These are phyloP conservation scores for Claviceps fusiformis DNA, from an alignment of 2,329 filamentous ascomycete genomes.

Conservation along the genomic window DNA sequence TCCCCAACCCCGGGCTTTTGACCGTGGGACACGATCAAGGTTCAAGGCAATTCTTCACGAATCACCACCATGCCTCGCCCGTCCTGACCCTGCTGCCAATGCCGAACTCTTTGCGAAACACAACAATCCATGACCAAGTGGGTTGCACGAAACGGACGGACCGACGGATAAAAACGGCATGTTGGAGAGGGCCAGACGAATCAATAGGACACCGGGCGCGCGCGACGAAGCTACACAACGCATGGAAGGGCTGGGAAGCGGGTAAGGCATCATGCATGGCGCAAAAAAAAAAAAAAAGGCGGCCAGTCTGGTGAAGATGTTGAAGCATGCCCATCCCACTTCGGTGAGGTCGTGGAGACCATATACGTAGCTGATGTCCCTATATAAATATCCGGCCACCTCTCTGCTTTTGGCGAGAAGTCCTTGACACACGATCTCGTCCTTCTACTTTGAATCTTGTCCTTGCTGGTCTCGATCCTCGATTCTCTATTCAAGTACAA, in stretches of 20 bases:
- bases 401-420: not conserved
- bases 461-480: not conserved
- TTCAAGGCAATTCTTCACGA: too few relatives aligned
- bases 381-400: not conserved
- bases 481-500: not conserved
- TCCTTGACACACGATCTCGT: not conserved
- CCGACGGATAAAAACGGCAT: constrained; percentile 1
- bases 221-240: not conserved
- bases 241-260: not conserved
- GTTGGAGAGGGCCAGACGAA: not conserved
- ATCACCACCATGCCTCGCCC: not conserved
- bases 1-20: not conserved
- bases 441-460: not conserved
- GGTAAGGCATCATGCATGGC: not conserved
- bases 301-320: not conserved
- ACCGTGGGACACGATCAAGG: not conserved
- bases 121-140: not conserved
- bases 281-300: not conserved
- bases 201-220: not conserved
- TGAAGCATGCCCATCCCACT: not conserved
- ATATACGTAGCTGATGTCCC: too few relatives aligned
- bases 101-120: constrained; percentile 7
- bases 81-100: not conserved
- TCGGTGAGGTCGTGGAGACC: not conserved
- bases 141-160: not conserved